Evolutionary conservation across 805 yeast genomes (phyloP), one percentile per base, ranked within the genome.

Genomic region (Yarrowia hollandica): DNA sequence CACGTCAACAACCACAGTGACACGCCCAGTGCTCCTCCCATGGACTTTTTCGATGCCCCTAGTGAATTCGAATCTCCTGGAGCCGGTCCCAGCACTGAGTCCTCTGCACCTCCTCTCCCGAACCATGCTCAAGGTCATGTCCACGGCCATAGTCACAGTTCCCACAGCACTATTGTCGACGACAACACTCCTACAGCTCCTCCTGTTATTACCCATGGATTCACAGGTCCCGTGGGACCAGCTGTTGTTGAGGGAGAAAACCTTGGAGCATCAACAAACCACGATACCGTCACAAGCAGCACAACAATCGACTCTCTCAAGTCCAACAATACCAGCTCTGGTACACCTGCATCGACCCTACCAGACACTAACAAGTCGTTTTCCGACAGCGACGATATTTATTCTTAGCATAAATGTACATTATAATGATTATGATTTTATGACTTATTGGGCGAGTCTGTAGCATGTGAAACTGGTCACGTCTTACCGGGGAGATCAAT

Each of bases 311-410:
- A 41, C 31, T 41, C 48, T 11, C 33, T 23, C 22, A 25, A 15
- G 22, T 23, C 33, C 12, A 15, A 5, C 12, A 15, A 5, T 4
- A n/a, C 33, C 8, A 23, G 46, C 60, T 35, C 31, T 10, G 60
- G 73, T 8, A 37, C 33, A 11, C 23, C 52, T 30, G 35, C 34
- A 25, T 19, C 35, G 26, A 44, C 26, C 2, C 30, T 30, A 1
- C 55, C 38, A 18, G 39, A 48, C 55, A 48, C 55, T 48, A 48
- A 48, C 55, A 30, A 48, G 28, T 48, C 55, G 34, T 39, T 48
- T 8, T 48, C 55, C 31, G 55, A 48, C 39, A 48, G 55, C 25
- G 55, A 48, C 39, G 55, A 48, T 48, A 48, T 48, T 48, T 48
- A 48, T 48, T 48, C 55, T 31, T 48, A 48, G 55, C 55, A 48